These are phyloP conservation scores for Coemansia umbellata DNA, from an alignment of 192 early-diverging fungal genomes.

Conservation along the genomic window DNA sequence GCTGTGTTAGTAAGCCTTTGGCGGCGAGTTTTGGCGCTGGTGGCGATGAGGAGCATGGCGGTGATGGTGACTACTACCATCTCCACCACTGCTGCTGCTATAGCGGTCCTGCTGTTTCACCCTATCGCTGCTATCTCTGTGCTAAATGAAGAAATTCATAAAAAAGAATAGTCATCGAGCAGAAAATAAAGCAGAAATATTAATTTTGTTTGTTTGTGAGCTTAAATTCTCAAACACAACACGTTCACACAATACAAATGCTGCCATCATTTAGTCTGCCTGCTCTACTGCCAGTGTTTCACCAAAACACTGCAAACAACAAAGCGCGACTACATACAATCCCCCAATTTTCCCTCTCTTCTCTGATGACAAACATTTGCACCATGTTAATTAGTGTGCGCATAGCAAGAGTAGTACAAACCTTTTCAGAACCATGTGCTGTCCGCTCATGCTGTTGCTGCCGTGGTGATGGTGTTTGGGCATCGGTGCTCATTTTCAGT, in stretches of 20 bases:
- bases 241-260: conserved; percentile 1
- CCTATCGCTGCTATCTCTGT: conserved; percentile 7
- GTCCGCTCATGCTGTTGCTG: conserved; percentile 1
- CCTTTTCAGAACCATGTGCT: conserved; percentile 11
- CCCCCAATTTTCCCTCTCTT: not conserved
- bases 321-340: not conserved
- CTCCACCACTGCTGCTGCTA: not conserved
- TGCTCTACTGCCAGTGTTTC: not conserved
- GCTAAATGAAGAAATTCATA: too few relatives aligned
- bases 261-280: not conserved
- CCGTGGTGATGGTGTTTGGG: conserved; percentile 4
- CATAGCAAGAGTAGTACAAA: conserved; percentile 18
- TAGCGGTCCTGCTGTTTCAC: conserved; percentile 2
- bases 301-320: not conserved
- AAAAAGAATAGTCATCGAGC: conserved; percentile 23
- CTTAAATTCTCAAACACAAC: not conserved
- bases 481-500: conserved; percentile 22
- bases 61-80: too few relatives aligned
- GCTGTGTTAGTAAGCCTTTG: conserved; percentile 14
- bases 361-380: not conserved
- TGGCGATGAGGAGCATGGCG: not conserved
- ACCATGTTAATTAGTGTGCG: not conserved
- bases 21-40: conserved; percentile 9
- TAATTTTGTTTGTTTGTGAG: not conserved
- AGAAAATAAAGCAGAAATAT: not conserved